Evolutionary conservation across 495 filamentous ascomycete genomes (phyloP), one percentile per base, ranked within the genome.

Genomic region (Aspergillus sclerotioniger): DNA sequence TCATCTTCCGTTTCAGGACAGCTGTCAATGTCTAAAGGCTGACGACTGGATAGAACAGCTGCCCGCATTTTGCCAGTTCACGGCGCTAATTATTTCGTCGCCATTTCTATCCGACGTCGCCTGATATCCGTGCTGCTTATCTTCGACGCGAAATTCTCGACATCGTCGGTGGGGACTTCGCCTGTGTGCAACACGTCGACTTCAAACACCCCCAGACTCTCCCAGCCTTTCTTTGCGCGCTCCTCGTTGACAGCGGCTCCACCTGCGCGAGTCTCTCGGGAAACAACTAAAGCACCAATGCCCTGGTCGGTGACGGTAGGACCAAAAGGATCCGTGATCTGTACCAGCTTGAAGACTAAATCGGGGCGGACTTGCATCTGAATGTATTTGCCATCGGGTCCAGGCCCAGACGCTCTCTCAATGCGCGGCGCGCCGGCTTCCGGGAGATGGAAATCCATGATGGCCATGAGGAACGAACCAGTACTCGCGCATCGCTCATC

Each of bases 281-380:
- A 96, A 13, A 98, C 86, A 3, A 96, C 86, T 47, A 98, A 77
- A 1, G 88, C 92, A 47, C 86, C 82, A 61, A 98, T 86, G 31
- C 79, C 71, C 69, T 90, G 80, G 21, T 91, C 88, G 0, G 91
- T 93, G 66, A 95, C 87, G 0, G 94, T 98, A 25, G 94, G 94
- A 16, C 94, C 94, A 75, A 87, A 98, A 7, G 89, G 82, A 71
- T 98, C 94, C 54, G 85, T 84, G 53, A 98, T 91, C 70, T 92
- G 83, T 45, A 92, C 88, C 63, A 89, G 88, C 60, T 87, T 87
- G 53, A 96, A 72, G 8, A 67, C 62, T 48, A 89, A 62, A 32
- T 72, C 68, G 20, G 75, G 74, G 47, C 71, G 72, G 29, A 84
- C 68, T 29, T 71, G 69, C 50, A 80, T 67, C 39, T 78, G 62